These are phyloP conservation scores for Rhododendron simsii DNA, from an alignment of 148 eudicot species.

Conservation along the genomic window DNA sequence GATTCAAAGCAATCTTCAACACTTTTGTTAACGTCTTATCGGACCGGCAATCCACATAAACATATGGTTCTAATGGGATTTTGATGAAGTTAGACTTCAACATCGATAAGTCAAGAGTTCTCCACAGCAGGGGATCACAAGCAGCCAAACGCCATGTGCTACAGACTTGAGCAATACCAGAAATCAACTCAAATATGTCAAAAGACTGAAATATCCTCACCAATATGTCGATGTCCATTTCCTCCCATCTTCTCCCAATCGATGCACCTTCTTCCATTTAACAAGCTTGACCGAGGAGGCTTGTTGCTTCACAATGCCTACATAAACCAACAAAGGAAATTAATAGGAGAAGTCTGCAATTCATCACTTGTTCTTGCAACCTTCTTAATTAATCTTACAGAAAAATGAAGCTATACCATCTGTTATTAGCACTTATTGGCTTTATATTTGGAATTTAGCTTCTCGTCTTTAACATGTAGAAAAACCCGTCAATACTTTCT, in stretches of 20 bases:
- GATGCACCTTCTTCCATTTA: conserved; percentile 23
- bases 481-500: background rate
- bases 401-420: background rate
- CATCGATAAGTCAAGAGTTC: conserved; percentile 32
- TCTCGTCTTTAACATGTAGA: background rate
- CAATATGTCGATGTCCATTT: conserved; percentile 42
- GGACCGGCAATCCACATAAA: conserved; percentile 38
- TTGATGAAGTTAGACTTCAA: conserved; percentile 38
- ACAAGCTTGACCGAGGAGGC: background rate
- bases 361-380: background rate
- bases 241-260: conserved; percentile 34
- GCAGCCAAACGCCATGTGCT: conserved; percentile 43
- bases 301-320: background rate
- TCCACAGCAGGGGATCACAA: conserved; percentile 46
- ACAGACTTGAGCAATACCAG: conserved; percentile 43
- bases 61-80: conserved; percentile 41
- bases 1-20: conserved; percentile 36
- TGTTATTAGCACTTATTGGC: background rate
- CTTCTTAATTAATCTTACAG: background rate
- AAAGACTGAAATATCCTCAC: conserved; percentile 38
- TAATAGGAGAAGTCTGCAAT: background rate
- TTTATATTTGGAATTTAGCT: background rate
- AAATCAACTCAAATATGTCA: conserved; percentile 31
- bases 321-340: background rate
- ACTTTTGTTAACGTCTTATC: conserved; percentile 30